Evolutionary conservation across 2,329 filamentous ascomycete species (phyloP), one percentile per base, ranked within the genome.

Genomic region (Apiospora phragmitis): DNA sequence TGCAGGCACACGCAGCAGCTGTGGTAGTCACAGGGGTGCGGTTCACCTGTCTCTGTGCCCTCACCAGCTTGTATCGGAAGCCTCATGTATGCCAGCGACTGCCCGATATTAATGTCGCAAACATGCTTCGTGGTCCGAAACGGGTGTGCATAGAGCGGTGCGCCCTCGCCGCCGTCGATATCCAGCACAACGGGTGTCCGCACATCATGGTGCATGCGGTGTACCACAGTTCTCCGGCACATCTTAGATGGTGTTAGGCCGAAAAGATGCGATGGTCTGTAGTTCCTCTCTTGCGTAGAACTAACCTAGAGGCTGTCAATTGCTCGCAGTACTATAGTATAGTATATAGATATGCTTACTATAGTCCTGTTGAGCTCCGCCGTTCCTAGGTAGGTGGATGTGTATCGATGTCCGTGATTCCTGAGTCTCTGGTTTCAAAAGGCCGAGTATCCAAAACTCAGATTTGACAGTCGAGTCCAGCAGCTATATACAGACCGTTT

Each of bases 201-300:
- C 42, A 77, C 75, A 41, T 79, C 76, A 70, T 79, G 76, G 70
- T 79, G 75, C 76, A 78, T 79, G 9, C 70, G n/a, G 42, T 79
- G 76, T 1, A 62, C 73, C 11, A 75, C 67, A 0, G 71, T 73
- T 1, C 51, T 71, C 1, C 70, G 67, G 42, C 77, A 79, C 77
- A 79, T 79, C 9, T 69, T 35, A 45, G 32, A 1, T 29, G n/a
- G 12, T 14, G 62, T 16, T 18, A 2, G 29, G 55, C 9, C 16
- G 24, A 35, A 9, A 32, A 24, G 29, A 14, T 32, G 4, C 6
- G 14, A n/a, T 65, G 43, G 8, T 9, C 26, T 29, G 26, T 1
- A 18, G 26, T 21, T 7, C n/a, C 59, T 59, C 8, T 26, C 5
- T n/a, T 45, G 41, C 65, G 12, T 9, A 21, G 16, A 59, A 11